Evolutionary conservation across 768 basidiomycete species (phyloP).

Genomic region (Suillus placidus): DNA sequence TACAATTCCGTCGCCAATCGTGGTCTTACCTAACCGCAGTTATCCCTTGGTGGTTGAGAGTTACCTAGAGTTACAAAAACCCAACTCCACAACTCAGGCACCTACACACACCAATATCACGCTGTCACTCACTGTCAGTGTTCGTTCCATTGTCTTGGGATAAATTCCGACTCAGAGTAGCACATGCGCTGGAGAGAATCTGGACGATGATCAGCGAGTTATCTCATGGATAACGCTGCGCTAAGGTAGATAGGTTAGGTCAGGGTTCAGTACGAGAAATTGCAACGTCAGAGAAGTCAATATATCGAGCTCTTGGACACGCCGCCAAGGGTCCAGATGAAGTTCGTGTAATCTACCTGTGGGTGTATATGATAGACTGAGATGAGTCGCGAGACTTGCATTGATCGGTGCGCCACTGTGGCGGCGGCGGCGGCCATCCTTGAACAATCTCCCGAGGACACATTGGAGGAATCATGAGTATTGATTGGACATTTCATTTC

Average conservation of each 20-base stretch:
- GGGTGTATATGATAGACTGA: background rate
- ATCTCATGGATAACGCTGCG: slow-evolving; percentile 1
- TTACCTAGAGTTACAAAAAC: slow-evolving; percentile 1
- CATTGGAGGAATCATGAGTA: background rate
- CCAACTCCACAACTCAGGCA: slow-evolving; percentile 4
- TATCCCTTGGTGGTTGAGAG: slow-evolving; percentile 2
- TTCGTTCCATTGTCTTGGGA: background rate
- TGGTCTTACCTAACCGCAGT: background rate
- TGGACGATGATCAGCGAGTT: background rate
- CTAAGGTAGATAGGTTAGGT: background rate
- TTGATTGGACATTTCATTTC: background rate
- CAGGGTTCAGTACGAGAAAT: background rate
- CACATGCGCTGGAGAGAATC: background rate
- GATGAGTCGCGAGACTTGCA: background rate
- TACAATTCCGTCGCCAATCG: background rate
- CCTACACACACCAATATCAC: slow-evolving; percentile 2
- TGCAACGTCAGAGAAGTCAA: background rate
- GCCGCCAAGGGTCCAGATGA: background rate
- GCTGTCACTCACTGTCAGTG: background rate
- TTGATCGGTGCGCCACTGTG: slow-evolving; percentile 3
- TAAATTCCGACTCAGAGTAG: too few relatives aligned
- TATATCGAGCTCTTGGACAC: background rate
- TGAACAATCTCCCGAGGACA: background rate
- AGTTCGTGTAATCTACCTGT: background rate
- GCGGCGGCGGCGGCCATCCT: background rate